Conservation (phyloP, 768 basidiomycete genomes). For the Hygrophorus pudorinus region DNA sequence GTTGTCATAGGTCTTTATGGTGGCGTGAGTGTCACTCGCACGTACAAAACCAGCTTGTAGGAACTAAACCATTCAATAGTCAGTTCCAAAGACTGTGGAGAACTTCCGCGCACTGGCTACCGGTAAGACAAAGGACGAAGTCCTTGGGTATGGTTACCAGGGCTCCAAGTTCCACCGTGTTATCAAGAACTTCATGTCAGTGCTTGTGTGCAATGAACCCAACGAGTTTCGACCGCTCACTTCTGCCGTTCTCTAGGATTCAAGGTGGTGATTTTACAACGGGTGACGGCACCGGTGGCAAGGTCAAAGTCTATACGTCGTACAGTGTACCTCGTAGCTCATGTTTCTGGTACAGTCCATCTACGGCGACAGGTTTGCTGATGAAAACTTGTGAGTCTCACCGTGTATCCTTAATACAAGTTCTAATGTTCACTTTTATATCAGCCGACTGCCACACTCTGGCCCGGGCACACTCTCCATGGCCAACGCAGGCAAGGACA, state of each 20-base stretch:
- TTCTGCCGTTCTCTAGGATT: constrained; percentile 43
- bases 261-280: constrained; percentile 97
- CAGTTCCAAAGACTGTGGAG: constrained; percentile 93
- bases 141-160: constrained; percentile 85
- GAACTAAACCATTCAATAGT: constrained; percentile 31
- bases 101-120: constrained; percentile 94
- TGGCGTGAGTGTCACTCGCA: constrained; percentile 40
- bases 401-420: neutral
- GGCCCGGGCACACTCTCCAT: constrained; percentile 82
- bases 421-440: constrained; percentile 4
- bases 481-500: constrained; percentile 91
- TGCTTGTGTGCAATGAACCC: neutral
- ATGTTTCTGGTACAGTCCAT: constrained; percentile 49
- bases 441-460: constrained; percentile 92
- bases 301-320: constrained; percentile 31
- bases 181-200: constrained; percentile 87
- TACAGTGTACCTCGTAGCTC: constrained; percentile 4
- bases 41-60: neutral
- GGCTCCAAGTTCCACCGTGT: constrained; percentile 96
- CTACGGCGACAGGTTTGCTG: constrained; percentile 83
- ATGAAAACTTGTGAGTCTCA: constrained; percentile 83
- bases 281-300: constrained; percentile 87
- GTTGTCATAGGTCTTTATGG: constrained; percentile 88
- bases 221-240: neutral
- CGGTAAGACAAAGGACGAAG: constrained; percentile 68